A percentile compares a stretch with the other conserved stretches of the same genome.
Evolutionary conservation across 176 grass and related monocot genomes (phyloP).

Genomic region (Triticum aestivum): DNA sequence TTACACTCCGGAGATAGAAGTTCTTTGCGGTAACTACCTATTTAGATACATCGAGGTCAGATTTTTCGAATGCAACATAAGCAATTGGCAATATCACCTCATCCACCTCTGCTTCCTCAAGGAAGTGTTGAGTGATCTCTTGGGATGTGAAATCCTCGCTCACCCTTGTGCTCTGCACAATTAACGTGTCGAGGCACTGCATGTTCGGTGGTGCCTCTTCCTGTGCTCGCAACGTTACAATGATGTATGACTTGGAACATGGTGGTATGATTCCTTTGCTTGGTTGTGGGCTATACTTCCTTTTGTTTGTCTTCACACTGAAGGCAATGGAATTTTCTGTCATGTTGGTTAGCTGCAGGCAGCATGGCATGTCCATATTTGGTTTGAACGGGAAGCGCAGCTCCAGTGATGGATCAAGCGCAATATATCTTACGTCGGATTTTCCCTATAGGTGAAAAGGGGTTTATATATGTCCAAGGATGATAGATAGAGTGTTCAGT

Average conservation of each 20-base stretch:
- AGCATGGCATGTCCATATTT: not conserved
- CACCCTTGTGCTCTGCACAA: not conserved
- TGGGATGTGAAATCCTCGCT: not conserved
- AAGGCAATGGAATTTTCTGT: not conserved
- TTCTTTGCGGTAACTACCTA: no score
- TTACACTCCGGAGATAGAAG: no score
- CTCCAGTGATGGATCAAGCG: not conserved
- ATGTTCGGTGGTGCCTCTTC: not conserved
- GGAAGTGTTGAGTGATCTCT: not conserved
- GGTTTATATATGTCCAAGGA: not conserved
- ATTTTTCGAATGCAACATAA: not conserved
- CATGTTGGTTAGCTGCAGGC: not conserved
- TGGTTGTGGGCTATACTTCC: not conserved
- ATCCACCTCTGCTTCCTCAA: not conserved
- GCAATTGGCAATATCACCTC: not conserved
- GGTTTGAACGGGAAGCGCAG: conserved; percentile 1
- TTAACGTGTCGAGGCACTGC: not conserved
- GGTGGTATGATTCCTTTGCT: not conserved
- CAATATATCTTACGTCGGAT: not conserved
- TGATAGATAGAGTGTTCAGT: no score
- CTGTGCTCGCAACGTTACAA: not conserved
- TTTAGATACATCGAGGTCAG: no score
- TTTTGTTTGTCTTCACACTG: not conserved
- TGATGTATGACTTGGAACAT: not conserved
- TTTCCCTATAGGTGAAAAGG: not conserved